phyloP scores from a whole-genome alignment of 345 rosid species.

The Arabis hirsuta region DNA sequence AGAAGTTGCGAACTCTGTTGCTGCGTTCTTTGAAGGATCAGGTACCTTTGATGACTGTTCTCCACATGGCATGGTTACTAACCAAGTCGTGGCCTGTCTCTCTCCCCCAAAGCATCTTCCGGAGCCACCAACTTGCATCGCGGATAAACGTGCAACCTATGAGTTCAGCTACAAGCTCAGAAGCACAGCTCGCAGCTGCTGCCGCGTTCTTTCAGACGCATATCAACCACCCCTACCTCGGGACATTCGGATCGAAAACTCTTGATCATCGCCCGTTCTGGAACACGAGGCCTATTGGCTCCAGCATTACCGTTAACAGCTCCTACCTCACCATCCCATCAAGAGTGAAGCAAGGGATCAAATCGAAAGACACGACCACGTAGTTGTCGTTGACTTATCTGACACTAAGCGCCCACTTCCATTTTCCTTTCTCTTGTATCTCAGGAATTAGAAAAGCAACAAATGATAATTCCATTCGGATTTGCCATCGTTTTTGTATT shows the following conservation, averaged over 20 bases:
- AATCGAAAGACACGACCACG: neutral
- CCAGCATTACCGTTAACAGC: neutral
- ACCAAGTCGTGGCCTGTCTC: constrained; percentile 15
- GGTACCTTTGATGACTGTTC: constrained; percentile 3
- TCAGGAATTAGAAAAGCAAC: neutral
- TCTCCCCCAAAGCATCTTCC: neutral
- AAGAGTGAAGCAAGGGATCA: neutral
- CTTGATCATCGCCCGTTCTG: neutral
- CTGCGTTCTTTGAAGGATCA: constrained; percentile 1
- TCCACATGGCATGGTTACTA: neutral
- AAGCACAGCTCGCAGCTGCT: neutral
- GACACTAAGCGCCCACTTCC: neutral
- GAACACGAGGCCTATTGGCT: neutral
- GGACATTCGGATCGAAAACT: neutral
- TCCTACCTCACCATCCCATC: neutral
- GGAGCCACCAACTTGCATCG: neutral
- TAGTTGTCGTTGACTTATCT: neutral
- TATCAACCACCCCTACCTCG: neutral
- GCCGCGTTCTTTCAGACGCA: constrained; percentile 18
- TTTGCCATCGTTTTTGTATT: neutral
- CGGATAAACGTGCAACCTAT: neutral
- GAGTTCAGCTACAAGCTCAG: constrained; percentile 10
- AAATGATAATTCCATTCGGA: neutral
- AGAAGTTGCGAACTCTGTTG: neutral
- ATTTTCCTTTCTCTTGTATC: neutral